Percentiles rank a stretch among this genome's conserved stretches.
Evolutionary conservation across 352 stramenopile species (phyloP).

Genomic region (Saprolegnia parasitica): DNA sequence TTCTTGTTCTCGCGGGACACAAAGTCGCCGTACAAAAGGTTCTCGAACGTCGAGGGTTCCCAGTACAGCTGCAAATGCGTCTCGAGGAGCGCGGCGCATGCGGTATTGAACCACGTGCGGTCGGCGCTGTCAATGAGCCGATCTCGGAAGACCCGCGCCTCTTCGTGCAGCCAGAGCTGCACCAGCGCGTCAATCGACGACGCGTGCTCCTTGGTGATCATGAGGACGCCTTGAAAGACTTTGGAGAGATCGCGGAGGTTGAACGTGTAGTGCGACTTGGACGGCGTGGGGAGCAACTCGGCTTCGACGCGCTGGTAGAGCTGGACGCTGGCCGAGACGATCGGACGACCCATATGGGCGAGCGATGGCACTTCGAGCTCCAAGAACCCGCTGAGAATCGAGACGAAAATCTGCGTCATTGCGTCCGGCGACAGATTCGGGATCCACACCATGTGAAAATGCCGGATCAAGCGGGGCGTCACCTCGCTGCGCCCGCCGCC

Average conservation of each 20-base stretch:
- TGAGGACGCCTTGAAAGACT: constrained; percentile 91
- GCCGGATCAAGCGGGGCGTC: constrained; percentile 74
- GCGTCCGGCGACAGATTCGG: constrained; percentile 73
- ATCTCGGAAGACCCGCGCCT: constrained; percentile 89
- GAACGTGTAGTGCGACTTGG: constrained; percentile 93
- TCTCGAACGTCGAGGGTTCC: constrained; percentile 60
- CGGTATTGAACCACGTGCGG: constrained; percentile 80
- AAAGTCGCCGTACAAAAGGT: constrained; percentile 89
- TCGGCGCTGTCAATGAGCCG: constrained; percentile 85
- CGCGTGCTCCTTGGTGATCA: constrained; percentile 83
- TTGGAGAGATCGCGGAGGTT: constrained; percentile 92
- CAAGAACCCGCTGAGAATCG: constrained; percentile 87
- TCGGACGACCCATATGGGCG: constrained; percentile 58
- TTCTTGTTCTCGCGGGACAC: constrained; percentile 70
- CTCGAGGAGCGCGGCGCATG: constrained; percentile 68
- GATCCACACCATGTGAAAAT: constrained; percentile 92
- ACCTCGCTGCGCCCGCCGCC: constrained; percentile 85
- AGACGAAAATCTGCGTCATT: constrained; percentile 87
- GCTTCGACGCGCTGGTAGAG: constrained; percentile 85
- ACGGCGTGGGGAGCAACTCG: constrained; percentile 87
- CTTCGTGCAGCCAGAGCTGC: constrained; percentile 89
- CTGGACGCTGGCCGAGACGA: constrained; percentile 85
- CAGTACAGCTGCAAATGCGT: constrained; percentile 60
- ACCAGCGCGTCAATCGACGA: constrained; percentile 65
- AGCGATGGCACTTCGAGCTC: constrained; percentile 58